Conservation (phyloP, 1,284 basidiomycete genomes). For the Marasmius oreades region DNA sequence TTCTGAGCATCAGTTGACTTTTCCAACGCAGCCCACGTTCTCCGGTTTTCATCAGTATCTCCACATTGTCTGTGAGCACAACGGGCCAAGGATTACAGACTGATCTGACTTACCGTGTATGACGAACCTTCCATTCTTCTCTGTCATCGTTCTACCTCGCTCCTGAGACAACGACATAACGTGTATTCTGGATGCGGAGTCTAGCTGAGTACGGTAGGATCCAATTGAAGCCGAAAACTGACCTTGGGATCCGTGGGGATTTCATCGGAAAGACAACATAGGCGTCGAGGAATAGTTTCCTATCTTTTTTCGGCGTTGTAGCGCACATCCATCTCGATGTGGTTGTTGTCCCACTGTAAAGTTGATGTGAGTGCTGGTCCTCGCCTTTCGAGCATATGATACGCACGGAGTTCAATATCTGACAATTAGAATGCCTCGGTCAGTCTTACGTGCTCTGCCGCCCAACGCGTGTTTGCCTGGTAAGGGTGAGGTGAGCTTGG, state of each 20-base stretch:
- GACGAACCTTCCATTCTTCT: slow-evolving; percentile 89
- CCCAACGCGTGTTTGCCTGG: no score
- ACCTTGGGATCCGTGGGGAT: slow-evolving; percentile 90
- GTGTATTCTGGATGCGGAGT: slow-evolving; percentile 74
- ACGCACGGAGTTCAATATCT: slow-evolving; percentile 94
- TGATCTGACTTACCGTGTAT: slow-evolving; percentile 64
- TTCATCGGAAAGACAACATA: slow-evolving; percentile 93
- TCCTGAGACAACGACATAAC: slow-evolving; percentile 88
- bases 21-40: slow-evolving; percentile 81
- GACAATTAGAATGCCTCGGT: slow-evolving; percentile 90
- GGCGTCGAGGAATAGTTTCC: slow-evolving; percentile 95
- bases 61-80: no score
- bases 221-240: slow-evolving; percentile 98
- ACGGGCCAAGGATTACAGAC: not conserved
- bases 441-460: slow-evolving; percentile 88
- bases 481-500: slow-evolving; percentile 12
- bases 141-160: slow-evolving; percentile 90
- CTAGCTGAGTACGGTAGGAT: slow-evolving; percentile 73
- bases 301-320: slow-evolving; percentile 98
- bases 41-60: slow-evolving; percentile 71
- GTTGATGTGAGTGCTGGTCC: no score
- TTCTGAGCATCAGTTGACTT: slow-evolving; percentile 73
- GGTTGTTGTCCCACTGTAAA: slow-evolving; percentile 48
- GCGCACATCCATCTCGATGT: slow-evolving; percentile 95
- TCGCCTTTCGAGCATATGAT: no score